Evolutionary conservation across 148 eudicot genomes (phyloP).

Genomic region (Hydrangea macrophylla): DNA sequence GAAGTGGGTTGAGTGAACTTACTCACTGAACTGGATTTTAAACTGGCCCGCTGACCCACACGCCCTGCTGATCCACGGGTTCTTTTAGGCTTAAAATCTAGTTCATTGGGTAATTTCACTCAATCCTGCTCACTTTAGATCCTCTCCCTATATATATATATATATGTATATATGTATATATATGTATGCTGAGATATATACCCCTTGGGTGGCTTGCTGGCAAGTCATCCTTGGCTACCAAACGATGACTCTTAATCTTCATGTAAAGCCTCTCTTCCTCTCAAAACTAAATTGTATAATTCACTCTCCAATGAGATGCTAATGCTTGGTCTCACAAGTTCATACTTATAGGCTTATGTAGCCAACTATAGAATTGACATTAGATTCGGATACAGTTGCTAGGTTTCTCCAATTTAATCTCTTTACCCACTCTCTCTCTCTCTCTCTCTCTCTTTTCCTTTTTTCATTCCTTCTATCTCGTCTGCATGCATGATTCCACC

Average conservation of each 20-base stretch:
- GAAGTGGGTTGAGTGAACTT: too few species aligned
- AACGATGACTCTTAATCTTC: slow-evolving; percentile 12
- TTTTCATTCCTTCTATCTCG: too few species aligned
- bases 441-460: too few species aligned
- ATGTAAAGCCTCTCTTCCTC: slow-evolving; percentile 20
- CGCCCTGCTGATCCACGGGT: too few species aligned
- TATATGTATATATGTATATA: neutral
- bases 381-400: neutral
- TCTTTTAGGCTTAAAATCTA: too few species aligned
- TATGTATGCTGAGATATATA: neutral
- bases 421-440: neutral
- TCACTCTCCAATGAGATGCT: neutral
- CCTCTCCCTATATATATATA: neutral
- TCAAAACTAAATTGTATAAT: neutral
- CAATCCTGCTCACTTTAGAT: too few species aligned
- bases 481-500: neutral
- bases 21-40: too few species aligned
- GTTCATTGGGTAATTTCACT: too few species aligned
- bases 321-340: neutral
- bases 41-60: too few species aligned
- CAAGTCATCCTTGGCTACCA: slow-evolving; percentile 29
- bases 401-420: neutral
- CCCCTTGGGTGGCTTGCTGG: slow-evolving; percentile 8
- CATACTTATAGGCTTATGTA: neutral
- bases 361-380: neutral